Base-by-base conservation (phyloP, 768 basidiomycete genomes). In the Hypsizygus marmoreus region DNA sequence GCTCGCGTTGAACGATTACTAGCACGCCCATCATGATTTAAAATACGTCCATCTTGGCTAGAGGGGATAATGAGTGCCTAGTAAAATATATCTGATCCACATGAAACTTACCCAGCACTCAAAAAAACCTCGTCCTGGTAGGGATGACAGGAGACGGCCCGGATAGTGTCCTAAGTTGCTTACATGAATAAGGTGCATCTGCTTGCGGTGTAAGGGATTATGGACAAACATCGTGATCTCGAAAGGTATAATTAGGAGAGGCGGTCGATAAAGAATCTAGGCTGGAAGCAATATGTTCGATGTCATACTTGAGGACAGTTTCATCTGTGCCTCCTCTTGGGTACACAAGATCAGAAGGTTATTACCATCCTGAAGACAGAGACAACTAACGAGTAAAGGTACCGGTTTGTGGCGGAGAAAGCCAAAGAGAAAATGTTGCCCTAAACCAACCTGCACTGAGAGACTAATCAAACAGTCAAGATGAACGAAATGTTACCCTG, bases 101-200 rank as follows among this genome's bases (percentile, higher is more conserved):
- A 43, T 43, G 33, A 28, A 20, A 53, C 66, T 41, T 57, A 82
- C 88, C 85, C 80, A n/a, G 78, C 85, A 51, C 79, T 86, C 49
- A 91, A 56, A 50, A 85, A 82, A 1, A 88, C 49, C 17, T 86
- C 81, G 20, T 91, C 88, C 31, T 81, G 74, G 28, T 65, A 64
- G n/a, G 85, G 78, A 58, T 88, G 86, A 31, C 82, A 80, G 6
- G 82, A 72, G 32, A 91, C 67, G 13, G 69, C 76, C 34, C 88
- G 79, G 45, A 91, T 76, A 50, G 71, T 82, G 9, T 79, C 83
- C 88, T 91, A n/a, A n/a, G n/a, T n/a, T n/a, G n/a, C n/a, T n/a
- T n/a, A n/a, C n/a, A n/a, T n/a, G n/a, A n/a, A n/a, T n/a, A n/a
- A n/a, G n/a, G n/a, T n/a, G n/a, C n/a, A n/a, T n/a, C n/a, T n/a